Base-by-base conservation (phyloP, 73 alveolate species). In the Loxodes magnus region DNA sequence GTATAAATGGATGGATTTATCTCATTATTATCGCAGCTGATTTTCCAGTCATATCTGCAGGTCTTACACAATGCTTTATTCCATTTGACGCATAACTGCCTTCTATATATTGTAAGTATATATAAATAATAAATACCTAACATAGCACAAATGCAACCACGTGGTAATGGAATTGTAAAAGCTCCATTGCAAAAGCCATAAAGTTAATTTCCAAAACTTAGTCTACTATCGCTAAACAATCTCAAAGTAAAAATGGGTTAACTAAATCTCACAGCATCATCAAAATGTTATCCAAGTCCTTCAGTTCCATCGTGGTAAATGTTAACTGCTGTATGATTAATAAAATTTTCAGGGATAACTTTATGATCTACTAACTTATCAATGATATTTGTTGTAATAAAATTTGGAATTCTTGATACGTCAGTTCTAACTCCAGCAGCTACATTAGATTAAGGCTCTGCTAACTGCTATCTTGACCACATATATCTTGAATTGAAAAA, bases 251-350 rank as follows among this genome's bases (percentile, higher is more conserved):
- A 83, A 24, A 83, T 83, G 14, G 95, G 95, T 74, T 81, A 52
- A 50, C 64, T 77, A 42, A 83, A 83, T 41, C 95, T 63, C 15
- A 73, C 77, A 25, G 95, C 95, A 71, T 83, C 95, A 59, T 83
- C 95, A 67, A 79, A 83, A 54, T 83, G 95, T 51, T 77, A 62
- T 4, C 88, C 92, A 34, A 83, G 68, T 17, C 95, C 95, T 78
- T 83, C 95, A 24, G 70, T 83, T n/a, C 95, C 95, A 59, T 83
- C 95, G 38, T 83, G 91, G 51, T 83, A 83, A 26, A 83, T 82
- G 43, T 83, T 83, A 58, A 81, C 51, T 2, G 95, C 95, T 25
- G 78, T 60, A 30, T 87, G 72, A 56, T 83, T 83, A 7, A 79
- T 77, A 51, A 83, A 83, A 37, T 58, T 65, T 58, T 83, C 42